Percentiles rank a stretch among this genome's conserved stretches.
These are phyloP conservation scores for Pyrus hybrid DNA, from an alignment of 331 rosid genomes.

Conservation along the genomic window DNA sequence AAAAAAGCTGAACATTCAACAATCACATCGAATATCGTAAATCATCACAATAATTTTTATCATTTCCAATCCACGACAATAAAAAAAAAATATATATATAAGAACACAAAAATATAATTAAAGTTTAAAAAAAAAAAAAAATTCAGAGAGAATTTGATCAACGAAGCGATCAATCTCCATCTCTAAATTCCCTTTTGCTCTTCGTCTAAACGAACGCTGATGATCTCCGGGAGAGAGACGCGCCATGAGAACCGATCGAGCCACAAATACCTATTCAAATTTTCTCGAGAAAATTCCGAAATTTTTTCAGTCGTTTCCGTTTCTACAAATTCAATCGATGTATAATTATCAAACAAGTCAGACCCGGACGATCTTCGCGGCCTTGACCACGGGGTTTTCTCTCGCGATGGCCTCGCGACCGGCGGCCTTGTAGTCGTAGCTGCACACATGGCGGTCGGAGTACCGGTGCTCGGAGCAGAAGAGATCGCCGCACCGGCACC, in stretches of 20 bases:
- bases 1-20: not conserved
- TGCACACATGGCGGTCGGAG: conserved; percentile 88
- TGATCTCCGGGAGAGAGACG: conserved; percentile 25
- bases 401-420: conserved; percentile 89
- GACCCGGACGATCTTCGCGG: conserved; percentile 76
- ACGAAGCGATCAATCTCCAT: not conserved
- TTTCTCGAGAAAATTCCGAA: not conserved
- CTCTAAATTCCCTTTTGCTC: not conserved
- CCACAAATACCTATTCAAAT: not conserved
- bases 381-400: conserved; percentile 85
- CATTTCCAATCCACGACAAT: conserved; percentile 28
- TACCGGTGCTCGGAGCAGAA: conserved; percentile 87
- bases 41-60: conserved; percentile 35
- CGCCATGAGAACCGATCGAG: conserved; percentile 10
- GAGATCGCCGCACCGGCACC: conserved; percentile 91
- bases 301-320: not conserved
- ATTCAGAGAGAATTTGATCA: conserved; percentile 33
- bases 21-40: not conserved
- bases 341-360: conserved; percentile 12
- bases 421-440: conserved; percentile 78
- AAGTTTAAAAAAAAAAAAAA: not conserved
- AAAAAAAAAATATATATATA: not conserved
- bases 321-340: conserved; percentile 13
- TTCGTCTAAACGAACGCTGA: too few species aligned
- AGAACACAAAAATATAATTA: not conserved